Evolutionary conservation across 2,329 filamentous ascomycete species (phyloP).

Genomic region (Fusarium citri): DNA sequence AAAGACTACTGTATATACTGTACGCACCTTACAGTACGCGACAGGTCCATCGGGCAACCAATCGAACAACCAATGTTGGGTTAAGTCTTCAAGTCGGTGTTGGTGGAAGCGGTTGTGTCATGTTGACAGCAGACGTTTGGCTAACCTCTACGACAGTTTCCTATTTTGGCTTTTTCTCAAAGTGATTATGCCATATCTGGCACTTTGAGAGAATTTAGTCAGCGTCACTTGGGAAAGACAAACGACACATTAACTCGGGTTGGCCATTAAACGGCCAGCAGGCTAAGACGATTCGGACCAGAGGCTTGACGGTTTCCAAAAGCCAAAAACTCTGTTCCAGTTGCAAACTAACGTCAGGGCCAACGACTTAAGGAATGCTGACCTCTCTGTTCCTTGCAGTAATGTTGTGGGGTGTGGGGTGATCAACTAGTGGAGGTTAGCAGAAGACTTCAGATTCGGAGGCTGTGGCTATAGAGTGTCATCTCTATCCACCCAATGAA

Average conservation of each 20-base stretch:
- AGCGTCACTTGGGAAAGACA: conserved; percentile 4
- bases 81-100: not conserved
- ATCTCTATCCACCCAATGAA: not conserved
- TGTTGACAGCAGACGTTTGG: not conserved
- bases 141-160: not conserved
- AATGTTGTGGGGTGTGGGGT: conserved; percentile 5
- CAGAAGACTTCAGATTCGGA: not conserved
- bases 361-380: conserved; percentile 11
- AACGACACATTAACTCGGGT: conserved; percentile 6
- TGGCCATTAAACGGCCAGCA: conserved; percentile 14
- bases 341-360: conserved; percentile 26
- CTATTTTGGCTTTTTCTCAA: not conserved
- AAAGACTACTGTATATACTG: not conserved
- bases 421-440: conserved; percentile 1
- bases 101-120: not conserved
- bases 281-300: not conserved
- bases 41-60: not conserved
- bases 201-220: conserved; percentile 4
- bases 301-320: conserved; percentile 26
- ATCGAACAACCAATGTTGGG: not conserved
- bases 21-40: not conserved
- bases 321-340: not conserved
- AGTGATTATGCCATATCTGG: not conserved
- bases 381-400: conserved; percentile 23
- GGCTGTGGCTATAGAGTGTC: conserved; percentile 21